Base-by-base conservation (phyloP, 768 basidiomycete genomes). In the Termitomyces sp. region DNA sequence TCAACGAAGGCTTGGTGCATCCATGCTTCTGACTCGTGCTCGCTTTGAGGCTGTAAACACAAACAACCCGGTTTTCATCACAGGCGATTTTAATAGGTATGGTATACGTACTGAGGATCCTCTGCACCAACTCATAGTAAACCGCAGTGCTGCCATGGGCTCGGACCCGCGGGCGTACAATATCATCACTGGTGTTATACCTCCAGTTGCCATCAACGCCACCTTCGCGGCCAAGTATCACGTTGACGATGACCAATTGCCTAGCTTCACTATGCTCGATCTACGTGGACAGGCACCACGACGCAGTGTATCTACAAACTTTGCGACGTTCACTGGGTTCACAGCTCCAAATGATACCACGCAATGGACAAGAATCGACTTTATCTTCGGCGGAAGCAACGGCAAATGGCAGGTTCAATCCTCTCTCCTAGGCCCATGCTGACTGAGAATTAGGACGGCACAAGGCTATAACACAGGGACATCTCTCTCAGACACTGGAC, bases 311-410 rank as follows among this genome's bases (percentile, higher is more conserved):
- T 79, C 77, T 0, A 72, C 75, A 2, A 73, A 79, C 62, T 79
- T 74, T 68, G 77, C 77, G 5, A 82, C 81, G 4, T 83, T 77
- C 63, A 81, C 81, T 2, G 81, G 79, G 0, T 84, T 83, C 63
- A 68, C 68, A 15, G 62, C 65, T n/a, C 74, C 77, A 5, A 69
- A 71, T 8, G 73, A 78, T 50, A 70, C 74, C 2, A 63, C 66
- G 7, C 41, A 60, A 16, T 79, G 70, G 67, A 59, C 68, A 36
- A 69, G 80, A 51, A 82, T 84, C 57, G 82, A 83, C 60, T 83
- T 82, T 60, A 68, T 81, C 1, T 77, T 81, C 54, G 81, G 80
- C n/a, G 77, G 77, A 7, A 79, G 69, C 49, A 79, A 74, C 51
- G 62, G 71, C 5, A 71, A 71, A 54, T 80, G 81, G 76, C 80